Evolutionary conservation across 768 basidiomycete species (phyloP).

Genomic region (Psilocybe cyanescens): DNA sequence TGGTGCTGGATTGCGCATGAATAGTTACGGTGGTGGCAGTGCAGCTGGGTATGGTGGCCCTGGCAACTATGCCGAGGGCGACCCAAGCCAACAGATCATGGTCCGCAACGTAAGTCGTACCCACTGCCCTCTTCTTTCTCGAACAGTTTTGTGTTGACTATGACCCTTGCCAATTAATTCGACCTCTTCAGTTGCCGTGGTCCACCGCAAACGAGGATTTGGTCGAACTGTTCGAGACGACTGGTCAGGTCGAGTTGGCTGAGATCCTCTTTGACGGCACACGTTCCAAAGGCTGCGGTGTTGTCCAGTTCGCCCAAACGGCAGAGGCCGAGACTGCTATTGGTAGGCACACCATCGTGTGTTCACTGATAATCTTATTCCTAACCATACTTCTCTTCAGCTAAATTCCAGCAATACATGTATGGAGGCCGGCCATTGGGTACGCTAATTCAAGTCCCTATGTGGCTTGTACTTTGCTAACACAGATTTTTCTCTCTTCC

Average conservation of each 20-base stretch:
- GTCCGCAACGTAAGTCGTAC: slow-evolving; percentile 89
- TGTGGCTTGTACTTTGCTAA: slow-evolving; percentile 3
- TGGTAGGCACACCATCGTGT: slow-evolving; percentile 44
- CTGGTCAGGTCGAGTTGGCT: slow-evolving; percentile 91
- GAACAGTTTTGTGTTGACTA: background rate
- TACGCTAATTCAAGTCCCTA: slow-evolving; percentile 26
- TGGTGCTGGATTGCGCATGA: slow-evolving; percentile 42
- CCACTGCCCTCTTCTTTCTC: background rate
- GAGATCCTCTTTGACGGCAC: slow-evolving; percentile 94
- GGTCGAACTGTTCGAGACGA: slow-evolving; percentile 97
- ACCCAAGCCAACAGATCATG: slow-evolving; percentile 97
- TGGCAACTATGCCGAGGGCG: slow-evolving; percentile 54
- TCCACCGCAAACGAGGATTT: slow-evolving; percentile 99
- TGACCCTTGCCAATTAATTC: background rate
- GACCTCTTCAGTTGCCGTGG: slow-evolving; percentile 80
- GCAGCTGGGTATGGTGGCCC: slow-evolving; percentile 32
- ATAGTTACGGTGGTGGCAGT: slow-evolving; percentile 36
- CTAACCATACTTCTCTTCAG: slow-evolving; percentile 33
- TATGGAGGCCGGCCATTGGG: slow-evolving; percentile 90
- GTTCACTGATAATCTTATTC: background rate
- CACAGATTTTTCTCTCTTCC: slow-evolving; percentile 3
- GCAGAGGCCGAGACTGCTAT: slow-evolving; percentile 94
- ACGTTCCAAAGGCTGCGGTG: slow-evolving; percentile 92
- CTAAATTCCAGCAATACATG: slow-evolving; percentile 96
- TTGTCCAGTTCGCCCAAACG: slow-evolving; percentile 91